Conservation (phyloP, 2,329 filamentous ascomycete species). For the Colletotrichum lindemuthianum region DNA sequence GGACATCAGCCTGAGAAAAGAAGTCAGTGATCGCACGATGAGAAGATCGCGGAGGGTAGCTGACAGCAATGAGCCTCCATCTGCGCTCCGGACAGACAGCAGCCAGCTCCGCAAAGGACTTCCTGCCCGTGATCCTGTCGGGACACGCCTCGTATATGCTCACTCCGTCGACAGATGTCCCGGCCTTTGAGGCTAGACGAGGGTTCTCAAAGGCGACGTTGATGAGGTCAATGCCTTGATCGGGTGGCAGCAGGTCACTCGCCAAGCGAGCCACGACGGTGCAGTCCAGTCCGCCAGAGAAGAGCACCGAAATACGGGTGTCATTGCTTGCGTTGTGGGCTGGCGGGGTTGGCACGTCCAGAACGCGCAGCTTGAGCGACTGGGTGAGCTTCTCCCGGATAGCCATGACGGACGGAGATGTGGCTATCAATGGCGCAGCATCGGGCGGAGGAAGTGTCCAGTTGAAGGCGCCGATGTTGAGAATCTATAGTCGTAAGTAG, state of each 20-base stretch:
- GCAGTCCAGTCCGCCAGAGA: constrained; percentile 95
- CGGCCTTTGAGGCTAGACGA: constrained; percentile 67
- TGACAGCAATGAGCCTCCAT: constrained; percentile 85
- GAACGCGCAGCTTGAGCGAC: constrained; percentile 72
- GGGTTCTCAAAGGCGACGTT: constrained; percentile 99
- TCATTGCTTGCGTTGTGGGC: constrained; percentile 43
- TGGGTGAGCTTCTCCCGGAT: constrained; percentile 65
- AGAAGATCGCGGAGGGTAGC: constrained; percentile 38
- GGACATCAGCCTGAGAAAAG: constrained; percentile 73
- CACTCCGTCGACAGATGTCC: constrained; percentile 40
- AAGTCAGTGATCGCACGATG: not conserved
- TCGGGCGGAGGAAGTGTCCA: constrained; percentile 51
- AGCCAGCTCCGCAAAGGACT: constrained; percentile 80
- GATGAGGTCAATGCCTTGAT: constrained; percentile 83
- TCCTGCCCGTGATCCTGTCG: constrained; percentile 86
- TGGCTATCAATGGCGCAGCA: constrained; percentile 32
- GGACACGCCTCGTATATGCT: constrained; percentile 83
- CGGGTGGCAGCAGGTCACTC: constrained; percentile 77
- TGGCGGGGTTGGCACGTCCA: constrained; percentile 71
- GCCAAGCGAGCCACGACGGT: constrained; percentile 84
- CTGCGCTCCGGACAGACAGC: constrained; percentile 72
- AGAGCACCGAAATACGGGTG: constrained; percentile 79
- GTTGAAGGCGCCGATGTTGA: constrained; percentile 65
- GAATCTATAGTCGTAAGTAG: constrained; percentile 61
- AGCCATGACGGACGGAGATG: constrained; percentile 60